phyloP scores from a whole-genome alignment of 805 yeast species.

The Sporopachydermia lactativora region DNA sequence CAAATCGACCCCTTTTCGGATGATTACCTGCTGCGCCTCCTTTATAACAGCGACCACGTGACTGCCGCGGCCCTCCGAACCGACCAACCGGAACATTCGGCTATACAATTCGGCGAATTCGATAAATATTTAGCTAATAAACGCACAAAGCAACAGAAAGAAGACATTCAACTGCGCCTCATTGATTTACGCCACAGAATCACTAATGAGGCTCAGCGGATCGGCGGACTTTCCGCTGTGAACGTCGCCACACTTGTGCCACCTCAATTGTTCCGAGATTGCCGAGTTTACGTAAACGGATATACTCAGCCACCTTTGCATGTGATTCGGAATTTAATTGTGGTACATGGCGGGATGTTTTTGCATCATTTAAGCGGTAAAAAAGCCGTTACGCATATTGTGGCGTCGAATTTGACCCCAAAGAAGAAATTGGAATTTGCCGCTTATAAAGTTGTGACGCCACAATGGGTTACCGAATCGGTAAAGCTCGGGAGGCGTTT shows the following conservation, averaged over 20 bases:
- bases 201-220: conserved; percentile 13
- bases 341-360: conserved; percentile 70
- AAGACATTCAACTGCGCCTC: conserved; percentile 24
- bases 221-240: conserved; percentile 9
- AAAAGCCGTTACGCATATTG: conserved; percentile 67
- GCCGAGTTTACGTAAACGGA: conserved; percentile 75
- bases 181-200: conserved; percentile 15
- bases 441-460: conserved; percentile 62
- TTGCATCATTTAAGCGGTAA: conserved; percentile 56
- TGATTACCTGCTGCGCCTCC: too few relatives aligned
- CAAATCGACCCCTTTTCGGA: too few relatives aligned
- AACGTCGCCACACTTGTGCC: conserved; percentile 7
- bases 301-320: conserved; percentile 70
- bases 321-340: conserved; percentile 55
- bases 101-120: conserved; percentile 49
- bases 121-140: conserved; percentile 52
- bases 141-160: conserved; percentile 42
- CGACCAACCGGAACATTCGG: conserved; percentile 24
- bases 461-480: conserved; percentile 69
- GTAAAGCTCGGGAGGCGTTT: conserved; percentile 31
- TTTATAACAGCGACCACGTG: too few relatives aligned
- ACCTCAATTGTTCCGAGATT: conserved; percentile 41
- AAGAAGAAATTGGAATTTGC: conserved; percentile 52
- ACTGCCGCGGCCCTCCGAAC: too few relatives aligned
- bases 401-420: conserved; percentile 70